A percentile compares a stretch with the other conserved stretches of the same genome.
Evolutionary conservation across 129 eudicot species (phyloP).

Genomic region (Lactuca sativa): DNA sequence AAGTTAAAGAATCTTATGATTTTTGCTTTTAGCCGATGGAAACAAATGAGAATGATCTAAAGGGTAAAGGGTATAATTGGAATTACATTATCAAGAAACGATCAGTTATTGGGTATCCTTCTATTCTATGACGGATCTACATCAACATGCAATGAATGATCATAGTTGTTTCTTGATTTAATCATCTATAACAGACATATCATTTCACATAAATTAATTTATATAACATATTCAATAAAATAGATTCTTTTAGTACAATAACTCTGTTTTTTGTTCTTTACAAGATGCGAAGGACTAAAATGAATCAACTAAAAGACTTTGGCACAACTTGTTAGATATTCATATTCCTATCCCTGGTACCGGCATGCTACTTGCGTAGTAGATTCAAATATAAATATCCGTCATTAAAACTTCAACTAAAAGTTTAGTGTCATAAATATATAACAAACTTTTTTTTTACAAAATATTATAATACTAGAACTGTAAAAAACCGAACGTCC

Average conservation of each 20-base stretch:
- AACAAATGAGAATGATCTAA: conserved; percentile 15
- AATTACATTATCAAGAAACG: neutral
- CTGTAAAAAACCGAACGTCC: no score
- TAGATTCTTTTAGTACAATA: neutral
- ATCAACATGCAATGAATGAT: neutral
- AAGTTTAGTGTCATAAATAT: neutral
- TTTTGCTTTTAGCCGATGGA: conserved; percentile 14
- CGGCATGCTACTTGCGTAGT: neutral
- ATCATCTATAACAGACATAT: neutral
- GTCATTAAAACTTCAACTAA: neutral
- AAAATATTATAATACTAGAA: no score
- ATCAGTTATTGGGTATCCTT: neutral
- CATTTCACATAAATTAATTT: neutral
- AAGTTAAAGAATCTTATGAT: conserved; percentile 1
- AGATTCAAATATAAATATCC: neutral
- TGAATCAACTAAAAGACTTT: no score
- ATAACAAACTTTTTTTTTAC: no score
- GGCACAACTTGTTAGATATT: neutral
- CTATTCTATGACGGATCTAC: neutral
- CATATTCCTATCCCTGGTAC: no score
- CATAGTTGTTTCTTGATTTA: neutral
- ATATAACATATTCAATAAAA: neutral
- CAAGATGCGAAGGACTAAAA: neutral
- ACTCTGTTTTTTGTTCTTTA: no score
- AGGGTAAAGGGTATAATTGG: neutral